Evolutionary conservation across 208 protist genomes (phyloP).

Genomic region (Acanthamoeba triangularis): DNA sequence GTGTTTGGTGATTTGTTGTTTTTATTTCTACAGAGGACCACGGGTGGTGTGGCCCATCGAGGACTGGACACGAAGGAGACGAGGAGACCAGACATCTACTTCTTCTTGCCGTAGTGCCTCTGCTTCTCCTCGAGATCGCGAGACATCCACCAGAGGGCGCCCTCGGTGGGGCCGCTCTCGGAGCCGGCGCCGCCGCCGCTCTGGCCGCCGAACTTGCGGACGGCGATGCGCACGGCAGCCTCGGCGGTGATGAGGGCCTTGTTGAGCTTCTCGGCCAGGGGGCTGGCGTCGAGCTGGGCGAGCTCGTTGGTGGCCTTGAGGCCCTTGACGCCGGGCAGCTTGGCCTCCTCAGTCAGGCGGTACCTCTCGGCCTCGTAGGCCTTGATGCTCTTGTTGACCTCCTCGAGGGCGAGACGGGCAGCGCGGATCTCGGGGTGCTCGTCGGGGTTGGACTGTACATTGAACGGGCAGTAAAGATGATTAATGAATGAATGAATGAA

Average conservation of each 20-base stretch:
- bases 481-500: too few relatives aligned
- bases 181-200: not conserved
- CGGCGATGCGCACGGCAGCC: constrained; percentile 85
- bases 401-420: constrained; percentile 86
- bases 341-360: constrained; percentile 68
- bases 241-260: constrained; percentile 85
- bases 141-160: constrained; percentile 86
- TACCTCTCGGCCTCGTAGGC: constrained; percentile 86
- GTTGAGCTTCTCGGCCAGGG: constrained; percentile 85
- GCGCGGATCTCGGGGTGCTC: constrained; percentile 87
- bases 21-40: too few relatives aligned
- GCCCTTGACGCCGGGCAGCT: constrained; percentile 73
- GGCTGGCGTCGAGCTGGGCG: constrained; percentile 83
- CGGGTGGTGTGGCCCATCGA: too few relatives aligned
- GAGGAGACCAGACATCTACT: too few relatives aligned
- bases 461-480: too few relatives aligned
- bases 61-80: too few relatives aligned
- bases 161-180: constrained; percentile 64
- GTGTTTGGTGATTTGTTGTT: too few relatives aligned
- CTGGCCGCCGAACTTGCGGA: constrained; percentile 84
- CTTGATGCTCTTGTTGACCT: constrained; percentile 86
- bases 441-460: constrained; percentile 26
- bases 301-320: constrained; percentile 87
- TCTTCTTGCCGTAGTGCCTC: constrained; percentile 82
- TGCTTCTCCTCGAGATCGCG: constrained; percentile 86